Conservation (phyloP, 306 rosid species). For the Myrica gale region DNA sequence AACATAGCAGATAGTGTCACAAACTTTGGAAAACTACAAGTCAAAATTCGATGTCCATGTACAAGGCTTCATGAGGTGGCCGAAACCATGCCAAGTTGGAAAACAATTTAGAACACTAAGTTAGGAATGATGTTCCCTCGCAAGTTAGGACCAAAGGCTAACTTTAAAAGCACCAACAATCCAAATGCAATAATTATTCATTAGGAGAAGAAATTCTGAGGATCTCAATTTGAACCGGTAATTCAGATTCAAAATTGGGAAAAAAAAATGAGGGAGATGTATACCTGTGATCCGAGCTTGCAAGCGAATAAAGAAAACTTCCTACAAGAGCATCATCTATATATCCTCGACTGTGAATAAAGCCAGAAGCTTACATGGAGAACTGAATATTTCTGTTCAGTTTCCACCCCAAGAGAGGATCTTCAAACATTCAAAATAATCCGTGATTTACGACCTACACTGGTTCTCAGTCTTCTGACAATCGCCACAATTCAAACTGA, state of each 20-base stretch:
- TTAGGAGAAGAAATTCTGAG: not conserved
- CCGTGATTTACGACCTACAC: not conserved
- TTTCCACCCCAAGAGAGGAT: not conserved
- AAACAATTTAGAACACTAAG: not conserved
- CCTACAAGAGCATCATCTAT: not conserved
- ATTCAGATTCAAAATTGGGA: not conserved
- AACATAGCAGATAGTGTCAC: not conserved
- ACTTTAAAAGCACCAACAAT: not conserved
- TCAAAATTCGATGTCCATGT: not conserved
- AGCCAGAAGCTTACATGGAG: not conserved
- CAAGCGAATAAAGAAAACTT: not conserved
- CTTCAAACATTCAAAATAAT: not conserved
- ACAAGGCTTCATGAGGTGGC: not conserved
- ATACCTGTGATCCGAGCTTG: not conserved
- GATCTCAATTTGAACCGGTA: not conserved
- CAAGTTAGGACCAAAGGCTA: not conserved
- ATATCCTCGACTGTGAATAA: not conserved
- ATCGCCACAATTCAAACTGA: not conserved
- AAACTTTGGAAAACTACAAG: not conserved
- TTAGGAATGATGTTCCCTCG: not conserved
- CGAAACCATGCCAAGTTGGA: not conserved
- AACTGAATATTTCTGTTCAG: not conserved
- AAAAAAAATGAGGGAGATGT: not conserved
- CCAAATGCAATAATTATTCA: not conserved
- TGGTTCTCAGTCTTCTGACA: not conserved